phyloP scores from a whole-genome alignment of 1,284 basidiomycete genomes.

The Tranzscheliella williamsii region DNA sequence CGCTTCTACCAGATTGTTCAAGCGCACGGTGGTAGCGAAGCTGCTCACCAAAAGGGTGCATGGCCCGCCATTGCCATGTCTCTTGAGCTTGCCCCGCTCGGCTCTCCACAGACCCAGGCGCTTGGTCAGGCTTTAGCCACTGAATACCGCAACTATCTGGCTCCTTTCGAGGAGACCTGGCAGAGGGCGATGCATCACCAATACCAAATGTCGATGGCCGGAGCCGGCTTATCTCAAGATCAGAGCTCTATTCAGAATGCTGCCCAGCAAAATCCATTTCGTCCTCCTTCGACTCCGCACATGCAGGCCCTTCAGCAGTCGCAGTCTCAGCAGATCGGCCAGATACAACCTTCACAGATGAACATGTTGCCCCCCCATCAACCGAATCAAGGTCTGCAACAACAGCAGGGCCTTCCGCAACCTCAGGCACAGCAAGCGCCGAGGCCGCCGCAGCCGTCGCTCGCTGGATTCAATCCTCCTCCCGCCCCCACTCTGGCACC shows the following conservation, averaged over 20 bases:
- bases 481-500: conserved; percentile 33
- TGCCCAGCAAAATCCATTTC: conserved; percentile 10
- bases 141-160: conserved; percentile 47
- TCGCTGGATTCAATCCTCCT: conserved; percentile 37
- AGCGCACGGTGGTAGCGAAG: conserved; percentile 52
- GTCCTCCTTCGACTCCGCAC: conserved; percentile 32
- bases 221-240: conserved; percentile 16
- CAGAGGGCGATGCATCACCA: conserved; percentile 53
- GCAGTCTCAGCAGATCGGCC: conserved; percentile 14
- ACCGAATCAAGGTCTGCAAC: conserved; percentile 4
- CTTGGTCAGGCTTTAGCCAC: conserved; percentile 41
- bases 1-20: conserved; percentile 54
- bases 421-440: conserved; percentile 8
- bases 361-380: conserved; percentile 27
- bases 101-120: conserved; percentile 42
- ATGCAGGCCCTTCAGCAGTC: conserved; percentile 27
- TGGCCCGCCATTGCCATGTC: conserved; percentile 52
- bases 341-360: conserved; percentile 17
- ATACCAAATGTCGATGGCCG: conserved; percentile 47
- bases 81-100: conserved; percentile 43
- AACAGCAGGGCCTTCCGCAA: conserved; percentile 22
- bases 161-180: conserved; percentile 56
- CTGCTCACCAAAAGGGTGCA: conserved; percentile 44
- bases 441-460: conserved; percentile 11
- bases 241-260: conserved; percentile 13